Evolutionary conservation across 805 yeast genomes (phyloP).

Genomic region (Tetrapisispora pingtungensis): DNA sequence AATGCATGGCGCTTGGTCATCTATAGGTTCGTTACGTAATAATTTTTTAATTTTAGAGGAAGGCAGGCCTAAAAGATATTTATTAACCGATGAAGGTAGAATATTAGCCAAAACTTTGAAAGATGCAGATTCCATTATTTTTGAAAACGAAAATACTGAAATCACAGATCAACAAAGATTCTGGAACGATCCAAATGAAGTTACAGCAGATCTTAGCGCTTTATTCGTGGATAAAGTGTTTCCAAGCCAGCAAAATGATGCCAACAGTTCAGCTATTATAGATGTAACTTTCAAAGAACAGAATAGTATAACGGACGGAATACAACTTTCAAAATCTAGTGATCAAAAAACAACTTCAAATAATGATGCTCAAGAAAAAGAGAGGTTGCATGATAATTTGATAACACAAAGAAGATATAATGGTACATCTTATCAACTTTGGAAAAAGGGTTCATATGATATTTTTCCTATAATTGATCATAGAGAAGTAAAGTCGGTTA

Average conservation of each 20-base stretch:
- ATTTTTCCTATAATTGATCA: slow-evolving; percentile 63
- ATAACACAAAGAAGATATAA: slow-evolving; percentile 17
- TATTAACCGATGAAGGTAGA: slow-evolving; percentile 60
- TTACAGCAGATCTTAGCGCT: slow-evolving; percentile 16
- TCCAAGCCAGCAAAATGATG: not conserved
- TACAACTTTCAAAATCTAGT: no score
- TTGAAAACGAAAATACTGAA: slow-evolving; percentile 13
- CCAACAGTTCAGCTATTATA: slow-evolving; percentile 7
- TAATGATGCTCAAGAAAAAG: no score
- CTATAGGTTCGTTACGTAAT: slow-evolving; percentile 51
- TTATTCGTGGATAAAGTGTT: not conserved
- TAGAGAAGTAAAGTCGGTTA: slow-evolving; percentile 63
- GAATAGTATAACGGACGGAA: not conserved
- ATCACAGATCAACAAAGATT: not conserved
- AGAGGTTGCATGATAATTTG: no score
- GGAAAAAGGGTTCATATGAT: slow-evolving; percentile 55
- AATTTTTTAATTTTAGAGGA: slow-evolving; percentile 44
- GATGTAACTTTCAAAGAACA: slow-evolving; percentile 13
- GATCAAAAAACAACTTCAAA: no score
- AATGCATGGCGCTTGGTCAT: slow-evolving; percentile 67
- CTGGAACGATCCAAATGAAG: slow-evolving; percentile 3
- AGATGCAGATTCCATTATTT: slow-evolving; percentile 33
- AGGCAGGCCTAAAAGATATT: slow-evolving; percentile 53
- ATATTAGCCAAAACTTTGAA: slow-evolving; percentile 50
- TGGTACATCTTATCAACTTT: slow-evolving; percentile 30